Evolutionary conservation across 345 rosid genomes (phyloP).

Genomic region (Sonneratia alba): DNA sequence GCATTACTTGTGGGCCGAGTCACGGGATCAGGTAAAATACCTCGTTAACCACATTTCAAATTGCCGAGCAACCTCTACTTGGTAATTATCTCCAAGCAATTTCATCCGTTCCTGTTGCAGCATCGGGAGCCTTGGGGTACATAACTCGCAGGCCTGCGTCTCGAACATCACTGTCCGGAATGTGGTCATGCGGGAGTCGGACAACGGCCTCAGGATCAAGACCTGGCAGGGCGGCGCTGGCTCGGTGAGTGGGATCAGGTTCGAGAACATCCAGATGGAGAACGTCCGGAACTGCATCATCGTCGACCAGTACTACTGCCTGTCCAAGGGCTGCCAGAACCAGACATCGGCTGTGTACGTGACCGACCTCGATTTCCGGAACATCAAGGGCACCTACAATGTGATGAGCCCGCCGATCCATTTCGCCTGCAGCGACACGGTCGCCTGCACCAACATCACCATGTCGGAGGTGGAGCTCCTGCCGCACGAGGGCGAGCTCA

Average conservation of each 20-base stretch:
- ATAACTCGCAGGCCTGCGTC: constrained; percentile 90
- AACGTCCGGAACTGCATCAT: constrained; percentile 83
- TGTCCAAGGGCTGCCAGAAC: constrained; percentile 52
- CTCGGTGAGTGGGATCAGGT: constrained; percentile 48
- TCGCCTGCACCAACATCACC: constrained; percentile 88
- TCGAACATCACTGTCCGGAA: constrained; percentile 76
- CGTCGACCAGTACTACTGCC: constrained; percentile 85
- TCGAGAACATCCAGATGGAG: constrained; percentile 87
- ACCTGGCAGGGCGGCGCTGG: constrained; percentile 98
- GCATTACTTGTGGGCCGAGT: constrained; percentile 79
- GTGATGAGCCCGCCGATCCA: constrained; percentile 74
- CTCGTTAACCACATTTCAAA: not conserved
- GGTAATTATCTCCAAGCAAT: too few relatives aligned
- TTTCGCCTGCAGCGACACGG: constrained; percentile 89
- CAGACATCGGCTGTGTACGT: constrained; percentile 85
- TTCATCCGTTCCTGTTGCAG: constrained; percentile 22
- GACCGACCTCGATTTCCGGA: constrained; percentile 47
- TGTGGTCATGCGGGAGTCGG: constrained; percentile 59
- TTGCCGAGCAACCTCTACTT: too few relatives aligned
- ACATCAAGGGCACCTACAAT: constrained; percentile 86
- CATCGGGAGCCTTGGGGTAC: constrained; percentile 92
- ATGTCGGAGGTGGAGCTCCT: constrained; percentile 87
- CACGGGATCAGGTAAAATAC: constrained; percentile 73
- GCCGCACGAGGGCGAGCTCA: constrained; percentile 65
- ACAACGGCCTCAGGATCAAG: constrained; percentile 82